These are phyloP conservation scores for Pyricularia grisea DNA, from an alignment of 2,329 filamentous ascomycete species.

Conservation along the genomic window DNA sequence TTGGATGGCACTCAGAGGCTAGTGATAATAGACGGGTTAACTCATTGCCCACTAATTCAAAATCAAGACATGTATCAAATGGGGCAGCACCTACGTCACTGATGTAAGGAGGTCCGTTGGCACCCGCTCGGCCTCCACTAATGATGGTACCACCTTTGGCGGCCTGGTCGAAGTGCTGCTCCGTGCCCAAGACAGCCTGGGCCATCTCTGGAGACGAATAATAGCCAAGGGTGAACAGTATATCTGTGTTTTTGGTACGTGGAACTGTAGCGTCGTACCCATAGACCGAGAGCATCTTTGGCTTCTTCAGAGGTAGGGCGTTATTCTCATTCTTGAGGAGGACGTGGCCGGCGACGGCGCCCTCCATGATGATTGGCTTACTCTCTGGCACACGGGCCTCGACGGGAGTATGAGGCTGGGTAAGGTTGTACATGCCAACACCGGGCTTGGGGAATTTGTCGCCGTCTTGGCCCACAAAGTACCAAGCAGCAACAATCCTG, in stretches of 20 bases:
- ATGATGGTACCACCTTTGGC: constrained; percentile 15
- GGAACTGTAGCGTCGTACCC: constrained; percentile 43
- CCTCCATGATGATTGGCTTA: constrained; percentile 30
- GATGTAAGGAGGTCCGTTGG: constrained; percentile 4
- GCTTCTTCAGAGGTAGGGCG: constrained; percentile 50
- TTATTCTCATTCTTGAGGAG: constrained; percentile 66
- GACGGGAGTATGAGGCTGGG: constrained; percentile 29
- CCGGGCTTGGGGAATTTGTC: constrained; percentile 22
- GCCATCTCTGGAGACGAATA: neutral
- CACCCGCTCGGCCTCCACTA: constrained; percentile 9
- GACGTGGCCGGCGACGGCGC: constrained; percentile 54
- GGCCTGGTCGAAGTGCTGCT: neutral
- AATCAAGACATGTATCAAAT: neutral
- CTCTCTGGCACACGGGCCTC: constrained; percentile 40
- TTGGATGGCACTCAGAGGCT: neutral
- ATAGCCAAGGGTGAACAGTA: constrained; percentile 13
- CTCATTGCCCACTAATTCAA: neutral
- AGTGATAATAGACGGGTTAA: neutral
- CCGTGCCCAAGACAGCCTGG: neutral
- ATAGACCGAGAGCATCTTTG: constrained; percentile 43
- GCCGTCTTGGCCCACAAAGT: constrained; percentile 41
- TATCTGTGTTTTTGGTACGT: constrained; percentile 28
- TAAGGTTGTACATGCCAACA: constrained; percentile 50
- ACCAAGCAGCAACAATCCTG: constrained; percentile 51
- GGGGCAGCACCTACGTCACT: neutral